Base-by-base conservation (phyloP, 2,329 filamentous ascomycete species). In the Colletotrichum abscissum region DNA sequence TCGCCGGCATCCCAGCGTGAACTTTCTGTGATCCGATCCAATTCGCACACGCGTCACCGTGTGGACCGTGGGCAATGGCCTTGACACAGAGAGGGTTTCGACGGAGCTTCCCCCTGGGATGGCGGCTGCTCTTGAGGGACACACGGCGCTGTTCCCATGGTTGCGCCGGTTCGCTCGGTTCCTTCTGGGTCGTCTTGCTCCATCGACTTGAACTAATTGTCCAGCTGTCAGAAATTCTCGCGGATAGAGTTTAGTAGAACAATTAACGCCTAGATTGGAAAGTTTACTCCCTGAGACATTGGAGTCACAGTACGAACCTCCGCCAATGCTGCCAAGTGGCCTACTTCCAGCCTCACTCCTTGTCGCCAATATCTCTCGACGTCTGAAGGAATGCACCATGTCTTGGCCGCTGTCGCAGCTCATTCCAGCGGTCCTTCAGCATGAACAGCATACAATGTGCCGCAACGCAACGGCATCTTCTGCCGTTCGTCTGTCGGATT, bases 41-140 rank as follows among this genome's bases (percentile, higher is more conserved):
- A 46, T 60, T 5, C 49, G 33, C 54, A 35, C 67, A 65, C 60
- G 38, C 60, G 66, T 72, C 69, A 46, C 54, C 16, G 5, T 60
- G 66, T 69, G 70, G 70, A 28, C 70, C 55, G 60, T 73, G 66
- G 54, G 12, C 26, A 19, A 6, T n/a, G 60, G 46, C 60, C 19
- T 57, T 66, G 71, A 73, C 67, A 73, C 71, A 73, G 60, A 52
- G 35, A 65, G n/a, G 71, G 71, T 73, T 71, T 70, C 67, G 70
- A 70, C 56, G 60, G 46, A 64, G 65, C 58, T 24, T 22, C 46
- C 56, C 28, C 65, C 71, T 57, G 57, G 62, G 59, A 69, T 73
- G 59, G 14, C 42, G 38, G 54, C 59, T 62, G 35, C 24, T 72
- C 26, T 62, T 28, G 42, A 49, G 42, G 42, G 42, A n/a, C 42